Base-by-base conservation (phyloP, 768 basidiomycete genomes). In the Termitomyces sp. region DNA sequence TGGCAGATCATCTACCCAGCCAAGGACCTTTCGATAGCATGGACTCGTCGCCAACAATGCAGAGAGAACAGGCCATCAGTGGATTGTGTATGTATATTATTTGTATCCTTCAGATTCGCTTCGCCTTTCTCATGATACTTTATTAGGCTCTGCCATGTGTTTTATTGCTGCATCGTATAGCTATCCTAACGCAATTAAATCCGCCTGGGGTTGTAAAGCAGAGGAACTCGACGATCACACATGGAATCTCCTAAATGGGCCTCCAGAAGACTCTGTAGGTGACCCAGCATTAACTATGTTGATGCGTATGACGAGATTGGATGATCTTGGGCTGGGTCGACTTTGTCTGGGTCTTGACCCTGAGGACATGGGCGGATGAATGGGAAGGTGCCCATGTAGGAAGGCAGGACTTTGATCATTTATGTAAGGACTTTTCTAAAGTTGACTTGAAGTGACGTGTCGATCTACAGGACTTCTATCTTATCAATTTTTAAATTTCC, bases 321-420 rank as follows among this genome's bases (percentile, higher is more conserved):
- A 82, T 56, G 88, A 91, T 68, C 70, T 90, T 55, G 89, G 87
- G 0, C 74, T 91, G 12, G 85, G 76, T 21, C 86, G 90, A 67
- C 64, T 90, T 10, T 81, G 78, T 54, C 71, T 82, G 52, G 71
- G 68, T 8, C 63, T 64, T 19, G 67, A 71, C n/a, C 19, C 42
- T 12, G 59, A 58, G 30, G 59, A 60, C 26, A 8, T 51, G 28
- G 1, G 2, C 8, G 12, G 14, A 48, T 35, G 34, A 37, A 24
- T 38, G 26, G 35, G n/a, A 17, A 28, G 8, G 15, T 24, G n/a
- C 15, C 22, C 11, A 12, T 9, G 14, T 14, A 35, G 10, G 19
- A 47, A 15, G 19, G 32, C 17, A 10, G 35, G 34, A 28, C 28
- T 28, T 28, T 3, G 28, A 32, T 32, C 10, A 5, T 19, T 45